Evolutionary conservation across 2,329 filamentous ascomycete genomes (phyloP).

Genomic region (Pseudohalonectria lignicola): DNA sequence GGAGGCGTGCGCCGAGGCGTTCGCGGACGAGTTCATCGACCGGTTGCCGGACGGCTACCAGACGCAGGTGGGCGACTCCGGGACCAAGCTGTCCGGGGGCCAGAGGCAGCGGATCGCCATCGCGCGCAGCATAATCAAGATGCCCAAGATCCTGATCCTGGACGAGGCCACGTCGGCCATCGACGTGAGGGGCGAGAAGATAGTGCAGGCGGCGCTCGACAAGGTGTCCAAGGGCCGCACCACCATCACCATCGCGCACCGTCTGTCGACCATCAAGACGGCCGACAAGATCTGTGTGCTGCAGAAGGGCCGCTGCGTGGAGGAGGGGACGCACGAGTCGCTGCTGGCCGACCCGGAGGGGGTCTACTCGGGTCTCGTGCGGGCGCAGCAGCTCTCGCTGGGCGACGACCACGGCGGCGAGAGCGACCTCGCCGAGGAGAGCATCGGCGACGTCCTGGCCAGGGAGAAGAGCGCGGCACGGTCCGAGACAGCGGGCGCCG

Average conservation of each 20-base stretch:
- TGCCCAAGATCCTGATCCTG: conserved; percentile 55
- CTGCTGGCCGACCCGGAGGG: conserved; percentile 49
- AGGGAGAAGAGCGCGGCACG: conserved; percentile 33
- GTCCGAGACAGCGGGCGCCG: conserved; percentile 16
- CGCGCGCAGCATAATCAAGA: conserved; percentile 56
- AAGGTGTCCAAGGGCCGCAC: conserved; percentile 57
- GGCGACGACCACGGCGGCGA: conserved; percentile 30
- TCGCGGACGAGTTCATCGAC: conserved; percentile 46
- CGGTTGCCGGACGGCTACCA: conserved; percentile 13
- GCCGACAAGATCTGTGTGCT: conserved; percentile 73
- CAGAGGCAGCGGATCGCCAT: conserved; percentile 66
- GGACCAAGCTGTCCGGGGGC: conserved; percentile 52
- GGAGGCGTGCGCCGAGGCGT: conserved; percentile 44
- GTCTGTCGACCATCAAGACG: conserved; percentile 59
- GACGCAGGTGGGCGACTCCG: conserved; percentile 11
- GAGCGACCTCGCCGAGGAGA: conserved; percentile 25
- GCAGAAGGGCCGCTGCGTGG: conserved; percentile 57
- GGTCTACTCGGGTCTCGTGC: conserved; percentile 57
- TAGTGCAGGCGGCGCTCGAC: conserved; percentile 54
- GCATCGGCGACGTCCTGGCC: conserved; percentile 24
- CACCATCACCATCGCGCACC: conserved; percentile 69
- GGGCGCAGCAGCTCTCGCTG: conserved; percentile 47
- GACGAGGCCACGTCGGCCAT: conserved; percentile 61
- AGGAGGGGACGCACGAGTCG: conserved; percentile 65
- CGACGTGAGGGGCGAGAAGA: conserved; percentile 54